Base-by-base conservation (phyloP, 768 basidiomycete species). In the Hericium erinaceus region DNA sequence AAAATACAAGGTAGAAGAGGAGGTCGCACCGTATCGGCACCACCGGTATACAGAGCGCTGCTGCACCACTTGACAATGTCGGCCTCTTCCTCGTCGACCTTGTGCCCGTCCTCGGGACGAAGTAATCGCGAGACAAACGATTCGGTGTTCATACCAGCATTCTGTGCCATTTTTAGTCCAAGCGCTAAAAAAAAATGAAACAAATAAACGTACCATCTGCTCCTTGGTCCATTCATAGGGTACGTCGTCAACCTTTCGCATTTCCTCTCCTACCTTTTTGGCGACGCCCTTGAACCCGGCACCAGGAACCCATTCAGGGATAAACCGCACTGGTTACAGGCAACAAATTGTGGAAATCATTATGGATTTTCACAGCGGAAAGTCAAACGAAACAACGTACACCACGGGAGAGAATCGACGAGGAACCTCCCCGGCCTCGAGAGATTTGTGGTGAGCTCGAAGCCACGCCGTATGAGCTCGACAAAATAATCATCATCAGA, bases 341-440 rank as follows among this genome's bases (percentile, higher is more conserved):
- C 52, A 33, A 41, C 39, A 20, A 24, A 26, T 16, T 28, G 51
- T n/a, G 58, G 15, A 24, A 13, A 39, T 20, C 4, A 51, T 41
- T 48, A 51, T 37, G 46, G 49, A 2, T 13, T 15, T 4, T 37
- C 53, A 58, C 48, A 11, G 44, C 26, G 0, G 8, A 33, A 8
- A 15, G 7, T 24, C 75, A 0, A 73, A 65, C 61, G 74, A 66
- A 49, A 75, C 78, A 12, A 33, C 26, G 44, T 18, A 46, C 44
- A n/a, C 44, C 44, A 46, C 8, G 44, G 44, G 7, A 18, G 10
- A 18, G 44, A 15, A 15, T 46, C 16, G 9, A 46, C 44, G 12
- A 20, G n/a, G n/a, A 9, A 46, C 15, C n/a, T 9, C 5, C 44
- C 44, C 18, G 44, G 48, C 20, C 41, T 13, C 16, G 39, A 37